A percentile compares a stretch with the other conserved stretches of the same genome.
Conservation (phyloP, 2,329 filamentous ascomycete genomes). For the Fusarium gaditjirri region DNA sequence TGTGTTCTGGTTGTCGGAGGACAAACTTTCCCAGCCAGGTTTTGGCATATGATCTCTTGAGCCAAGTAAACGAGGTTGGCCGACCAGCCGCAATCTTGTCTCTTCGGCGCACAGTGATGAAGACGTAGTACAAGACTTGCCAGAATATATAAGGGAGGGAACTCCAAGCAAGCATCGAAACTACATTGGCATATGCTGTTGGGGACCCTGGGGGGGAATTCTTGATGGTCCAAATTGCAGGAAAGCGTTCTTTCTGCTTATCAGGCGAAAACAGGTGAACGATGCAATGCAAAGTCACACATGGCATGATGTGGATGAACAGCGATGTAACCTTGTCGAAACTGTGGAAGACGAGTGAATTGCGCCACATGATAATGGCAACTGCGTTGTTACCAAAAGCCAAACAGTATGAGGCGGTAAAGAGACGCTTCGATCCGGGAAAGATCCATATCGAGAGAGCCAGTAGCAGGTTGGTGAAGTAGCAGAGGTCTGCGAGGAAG, state of each 20-base stretch:
- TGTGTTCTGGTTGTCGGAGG: slow-evolving; percentile 74
- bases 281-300: slow-evolving; percentile 89
- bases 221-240: slow-evolving; percentile 86
- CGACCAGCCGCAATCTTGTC: slow-evolving; percentile 96
- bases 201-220: slow-evolving; percentile 73
- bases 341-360: slow-evolving; percentile 97
- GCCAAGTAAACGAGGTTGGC: slow-evolving; percentile 97
- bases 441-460: slow-evolving; percentile 90
- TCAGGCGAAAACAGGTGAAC: slow-evolving; percentile 81
- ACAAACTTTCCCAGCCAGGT: slow-evolving; percentile 90
- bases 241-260: slow-evolving; percentile 76
- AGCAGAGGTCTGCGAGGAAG: slow-evolving; percentile 96
- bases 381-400: slow-evolving; percentile 97
- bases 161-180: slow-evolving; percentile 93
- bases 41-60: slow-evolving; percentile 89
- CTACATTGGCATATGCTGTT: slow-evolving; percentile 79
- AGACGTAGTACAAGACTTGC: slow-evolving; percentile 92
- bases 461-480: slow-evolving; percentile 93
- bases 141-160: slow-evolving; percentile 92
- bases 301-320: slow-evolving; percentile 99
- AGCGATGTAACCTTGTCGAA: slow-evolving; percentile 97
- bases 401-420: slow-evolving; percentile 91
- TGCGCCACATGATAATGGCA: slow-evolving; percentile 99
- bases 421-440: slow-evolving; percentile 87
- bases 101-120: slow-evolving; percentile 93